phyloP scores from a whole-genome alignment of 352 stramenopile species.

The Peronospora tabacina region DNA sequence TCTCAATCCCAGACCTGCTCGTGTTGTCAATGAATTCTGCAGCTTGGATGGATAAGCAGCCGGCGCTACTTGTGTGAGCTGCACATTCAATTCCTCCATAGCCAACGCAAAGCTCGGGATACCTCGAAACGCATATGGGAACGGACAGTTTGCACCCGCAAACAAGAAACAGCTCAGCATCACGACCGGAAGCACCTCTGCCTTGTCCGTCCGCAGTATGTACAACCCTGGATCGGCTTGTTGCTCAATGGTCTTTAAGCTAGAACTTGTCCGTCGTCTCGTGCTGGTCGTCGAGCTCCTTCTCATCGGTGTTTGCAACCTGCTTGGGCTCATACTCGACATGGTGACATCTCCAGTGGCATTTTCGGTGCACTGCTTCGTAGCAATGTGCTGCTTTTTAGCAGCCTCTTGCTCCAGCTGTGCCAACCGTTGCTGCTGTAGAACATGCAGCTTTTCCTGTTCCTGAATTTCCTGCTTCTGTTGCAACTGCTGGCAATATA shows the following conservation, averaged over 20 bases:
- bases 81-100: constrained; percentile 61
- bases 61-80: constrained; percentile 35
- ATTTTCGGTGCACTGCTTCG: constrained; percentile 13
- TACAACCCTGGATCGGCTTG: constrained; percentile 21
- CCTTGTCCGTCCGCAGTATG: constrained; percentile 27
- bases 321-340: constrained; percentile 14
- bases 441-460: constrained; percentile 9
- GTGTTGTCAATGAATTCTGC: constrained; percentile 48
- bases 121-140: constrained; percentile 54
- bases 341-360: constrained; percentile 5
- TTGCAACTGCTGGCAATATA: constrained; percentile 40
- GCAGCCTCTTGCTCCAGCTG: constrained; percentile 16
- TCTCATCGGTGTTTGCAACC: constrained; percentile 6
- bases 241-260: constrained; percentile 14
- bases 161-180: constrained; percentile 66
- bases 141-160: constrained; percentile 62
- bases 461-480: constrained; percentile 20
- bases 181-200: constrained; percentile 39
- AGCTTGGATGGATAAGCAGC: constrained; percentile 60
- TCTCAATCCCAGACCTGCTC: constrained; percentile 45
- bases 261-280: constrained; percentile 14
- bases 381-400: constrained; percentile 12
- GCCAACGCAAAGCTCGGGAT: constrained; percentile 70
- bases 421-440: constrained; percentile 21
- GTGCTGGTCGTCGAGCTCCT: constrained; percentile 4